Evolutionary conservation across 1,284 basidiomycete species (phyloP).

Genomic region (Mrakiaceae sp.): DNA sequence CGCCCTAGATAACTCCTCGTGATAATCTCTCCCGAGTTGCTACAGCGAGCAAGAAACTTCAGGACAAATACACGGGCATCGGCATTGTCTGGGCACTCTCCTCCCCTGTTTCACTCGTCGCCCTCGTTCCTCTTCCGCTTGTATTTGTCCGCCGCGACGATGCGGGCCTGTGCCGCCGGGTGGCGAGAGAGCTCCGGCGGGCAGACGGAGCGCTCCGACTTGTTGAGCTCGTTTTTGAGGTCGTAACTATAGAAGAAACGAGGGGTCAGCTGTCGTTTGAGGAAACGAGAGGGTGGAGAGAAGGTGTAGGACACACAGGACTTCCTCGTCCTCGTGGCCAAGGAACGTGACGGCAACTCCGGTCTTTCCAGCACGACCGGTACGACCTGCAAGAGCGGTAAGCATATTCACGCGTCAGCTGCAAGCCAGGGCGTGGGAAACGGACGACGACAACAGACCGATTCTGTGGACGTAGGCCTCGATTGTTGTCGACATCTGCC

Average conservation of each 20-base stretch:
- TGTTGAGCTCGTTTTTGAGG: conserved; percentile 84
- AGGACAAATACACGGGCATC: background rate
- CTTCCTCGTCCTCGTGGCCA: conserved; percentile 88
- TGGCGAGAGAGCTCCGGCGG: conserved; percentile 76
- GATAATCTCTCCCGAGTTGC: too few species aligned
- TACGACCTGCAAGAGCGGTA: conserved; percentile 52
- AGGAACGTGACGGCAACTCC: conserved; percentile 91
- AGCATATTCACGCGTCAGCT: background rate
- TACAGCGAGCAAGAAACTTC: too few species aligned
- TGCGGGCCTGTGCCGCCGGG: conserved; percentile 64
- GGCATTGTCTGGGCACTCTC: background rate
- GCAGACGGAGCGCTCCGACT: conserved; percentile 84
- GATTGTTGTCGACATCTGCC: conserved; percentile 90
- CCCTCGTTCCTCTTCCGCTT: conserved; percentile 62
- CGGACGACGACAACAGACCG: conserved; percentile 43
- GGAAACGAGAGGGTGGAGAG: conserved; percentile 14
- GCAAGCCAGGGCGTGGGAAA: conserved; percentile 3
- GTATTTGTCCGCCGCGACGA: conserved; percentile 16
- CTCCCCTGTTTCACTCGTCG: conserved; percentile 35
- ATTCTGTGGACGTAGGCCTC: conserved; percentile 97
- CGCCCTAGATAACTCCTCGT: too few species aligned
- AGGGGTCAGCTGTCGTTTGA: background rate
- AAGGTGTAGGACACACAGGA: conserved; percentile 59
- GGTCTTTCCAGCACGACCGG: conserved; percentile 90
- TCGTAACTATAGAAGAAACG: conserved; percentile 52